phyloP scores from a whole-genome alignment of 805 yeast genomes.

The Metschnikowia lochheadii region DNA sequence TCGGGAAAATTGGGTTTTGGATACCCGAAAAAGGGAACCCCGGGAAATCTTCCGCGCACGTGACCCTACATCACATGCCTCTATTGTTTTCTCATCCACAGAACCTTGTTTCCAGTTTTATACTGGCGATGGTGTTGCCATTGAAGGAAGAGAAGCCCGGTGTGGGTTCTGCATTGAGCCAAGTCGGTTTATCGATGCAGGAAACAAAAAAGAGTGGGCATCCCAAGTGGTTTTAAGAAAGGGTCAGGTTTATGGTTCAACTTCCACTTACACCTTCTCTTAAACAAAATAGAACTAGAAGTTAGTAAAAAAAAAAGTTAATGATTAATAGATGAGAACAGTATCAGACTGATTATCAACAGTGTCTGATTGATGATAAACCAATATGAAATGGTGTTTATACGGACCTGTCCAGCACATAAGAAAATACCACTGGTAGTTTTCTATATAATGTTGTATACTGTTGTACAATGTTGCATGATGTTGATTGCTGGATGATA shows the following conservation, averaged over 20 bases:
- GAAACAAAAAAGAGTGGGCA: conserved; percentile 44
- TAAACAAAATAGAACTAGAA: neutral
- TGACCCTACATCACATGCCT: conserved; percentile 41
- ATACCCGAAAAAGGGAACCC: conserved; percentile 43
- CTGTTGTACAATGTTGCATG: no score
- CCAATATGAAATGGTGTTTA: no score
- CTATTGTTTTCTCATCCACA: conserved; percentile 46
- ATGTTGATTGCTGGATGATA: no score
- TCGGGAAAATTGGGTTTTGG: conserved; percentile 31
- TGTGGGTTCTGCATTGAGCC: conserved; percentile 64
- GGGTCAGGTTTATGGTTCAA: conserved; percentile 53
- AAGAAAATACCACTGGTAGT: no score
- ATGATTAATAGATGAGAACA: no score
- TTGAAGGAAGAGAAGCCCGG: conserved; percentile 31
- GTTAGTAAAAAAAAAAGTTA: no score
- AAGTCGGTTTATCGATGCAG: conserved; percentile 54
- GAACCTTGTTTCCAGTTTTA: conserved; percentile 67
- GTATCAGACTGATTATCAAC: no score
- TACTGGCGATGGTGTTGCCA: conserved; percentile 51
- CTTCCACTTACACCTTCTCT: conserved; percentile 25
- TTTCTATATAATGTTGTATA: no score
- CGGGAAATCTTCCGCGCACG: conserved; percentile 39
- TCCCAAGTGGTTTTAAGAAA: conserved; percentile 43
- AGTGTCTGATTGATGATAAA: no score
- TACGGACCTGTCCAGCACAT: no score